Evolutionary conservation across 768 basidiomycete genomes (phyloP), one percentile per base, ranked within the genome.

Genomic region (Suillus sp.): DNA sequence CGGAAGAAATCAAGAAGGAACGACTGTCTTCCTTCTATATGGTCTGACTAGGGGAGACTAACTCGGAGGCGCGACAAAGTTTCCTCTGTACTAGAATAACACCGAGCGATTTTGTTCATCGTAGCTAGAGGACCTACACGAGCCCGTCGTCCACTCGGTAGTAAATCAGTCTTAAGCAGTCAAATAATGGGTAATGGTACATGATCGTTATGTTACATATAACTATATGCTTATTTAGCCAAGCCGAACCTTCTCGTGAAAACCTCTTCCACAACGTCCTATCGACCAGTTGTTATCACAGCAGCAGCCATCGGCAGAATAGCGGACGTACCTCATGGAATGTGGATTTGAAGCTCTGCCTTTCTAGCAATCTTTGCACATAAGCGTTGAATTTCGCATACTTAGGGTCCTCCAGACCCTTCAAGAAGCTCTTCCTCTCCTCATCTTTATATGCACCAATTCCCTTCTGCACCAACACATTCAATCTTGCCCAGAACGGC

Each of bases 401-500:
- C 67, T 83, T 83, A 4, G 79, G 70, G 13, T 9, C 53, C 5
- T 60, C 68, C 55, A 89, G 71, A 4, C 69, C 75, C 35, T 81
- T 76, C 55, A 80, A 75, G 3, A 81, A 71, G 66, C 77, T 80
- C 51, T 68, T 73, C 0, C 86, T 86, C 38, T 82, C 77, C 10
- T 83, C 87, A 30, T 69, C 73, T 6, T 79, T 77, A 66, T 74
- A 90, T 25, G 72, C 76, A 1, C 87, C 87, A 25, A 86, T 35
- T 37, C 88, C 85, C 64, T 86, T 80, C 68, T 76, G 72, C 35
- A 85, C 66, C 35, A 71, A 56, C 1, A 84, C 62, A 32, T 81
- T 78, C 47, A 82, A 64, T 13, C 89, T 78, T n/a, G 80, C 86
- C 16, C 89, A 67, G 79, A 89, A 87, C 1, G 90, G 86, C 4